Conservation (phyloP, 1,139 yeast genomes). For the Candida smagusa region DNA sequence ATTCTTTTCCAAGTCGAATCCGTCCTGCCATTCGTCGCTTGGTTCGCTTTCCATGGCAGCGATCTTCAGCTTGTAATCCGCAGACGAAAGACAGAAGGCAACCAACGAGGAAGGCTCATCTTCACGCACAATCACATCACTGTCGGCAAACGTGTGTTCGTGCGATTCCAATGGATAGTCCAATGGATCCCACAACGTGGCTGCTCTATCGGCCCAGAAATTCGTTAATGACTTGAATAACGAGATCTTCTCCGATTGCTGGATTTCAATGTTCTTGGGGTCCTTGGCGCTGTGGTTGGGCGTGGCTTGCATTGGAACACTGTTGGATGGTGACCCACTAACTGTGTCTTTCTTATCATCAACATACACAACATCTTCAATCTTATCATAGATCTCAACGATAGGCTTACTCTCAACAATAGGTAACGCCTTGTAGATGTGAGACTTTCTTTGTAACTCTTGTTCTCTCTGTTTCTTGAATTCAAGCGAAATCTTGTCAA, state of each 20-base stretch:
- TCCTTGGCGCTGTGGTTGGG: constrained; percentile 1
- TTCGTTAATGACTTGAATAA: constrained; percentile 79
- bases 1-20: constrained; percentile 18
- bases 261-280: constrained; percentile 22
- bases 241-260: constrained; percentile 66
- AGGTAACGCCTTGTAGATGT: constrained; percentile 71
- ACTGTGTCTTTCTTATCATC: constrained; percentile 17
- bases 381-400: constrained; percentile 87
- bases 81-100: constrained; percentile 85
- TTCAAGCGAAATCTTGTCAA: constrained; percentile 78
- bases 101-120: constrained; percentile 95
- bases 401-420: constrained; percentile 79
- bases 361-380: constrained; percentile 75
- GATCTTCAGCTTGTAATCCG: constrained; percentile 73
- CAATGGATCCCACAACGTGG: constrained; percentile 92
- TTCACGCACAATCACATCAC: constrained; percentile 90
- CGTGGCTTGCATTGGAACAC: background rate
- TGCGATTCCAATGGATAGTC: constrained; percentile 75
- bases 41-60: constrained; percentile 33
- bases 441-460: constrained; percentile 61
- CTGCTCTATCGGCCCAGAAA: constrained; percentile 97
- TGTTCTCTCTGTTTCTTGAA: constrained; percentile 84
- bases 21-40: constrained; percentile 10
- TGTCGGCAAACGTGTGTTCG: constrained; percentile 92
- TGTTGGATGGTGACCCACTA: background rate